phyloP scores from a whole-genome alignment of 1,284 basidiomycete species.

The Ustilago loliicola region DNA sequence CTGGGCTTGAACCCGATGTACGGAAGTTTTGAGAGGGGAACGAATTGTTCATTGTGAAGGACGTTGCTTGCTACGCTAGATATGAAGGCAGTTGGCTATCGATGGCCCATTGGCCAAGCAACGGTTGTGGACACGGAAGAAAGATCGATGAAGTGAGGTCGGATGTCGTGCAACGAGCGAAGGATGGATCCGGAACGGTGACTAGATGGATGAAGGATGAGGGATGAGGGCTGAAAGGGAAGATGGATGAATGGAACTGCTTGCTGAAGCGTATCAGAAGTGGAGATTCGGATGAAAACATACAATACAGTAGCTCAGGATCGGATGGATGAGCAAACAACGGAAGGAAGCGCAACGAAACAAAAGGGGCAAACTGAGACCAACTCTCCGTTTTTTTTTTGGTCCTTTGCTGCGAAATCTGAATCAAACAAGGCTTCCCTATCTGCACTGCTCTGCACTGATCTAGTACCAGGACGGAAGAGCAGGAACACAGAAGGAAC shows the following conservation, averaged over 20 bases:
- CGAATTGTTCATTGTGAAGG: constrained; percentile 33
- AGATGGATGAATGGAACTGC: not conserved
- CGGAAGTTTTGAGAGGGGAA: constrained; percentile 26
- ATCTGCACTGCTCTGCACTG: not conserved
- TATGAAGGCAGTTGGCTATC: not conserved
- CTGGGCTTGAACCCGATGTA: constrained; percentile 14
- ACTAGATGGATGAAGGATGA: not conserved
- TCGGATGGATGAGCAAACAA: too few relatives aligned
- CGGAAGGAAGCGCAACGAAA: not conserved
- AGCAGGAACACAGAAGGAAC: constrained; percentile 2
- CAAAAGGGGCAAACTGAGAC: constrained; percentile 7
- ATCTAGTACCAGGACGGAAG: too few relatives aligned
- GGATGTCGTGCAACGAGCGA: not conserved
- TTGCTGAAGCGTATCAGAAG: not conserved
- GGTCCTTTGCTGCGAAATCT: not conserved
- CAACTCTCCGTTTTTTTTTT: constrained; percentile 12
- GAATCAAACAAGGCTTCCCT: constrained; percentile 2
- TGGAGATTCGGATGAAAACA: not conserved
- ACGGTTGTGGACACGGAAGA: not conserved
- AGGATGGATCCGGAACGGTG: not conserved
- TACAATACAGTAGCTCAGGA: too few relatives aligned
- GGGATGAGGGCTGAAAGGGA: not conserved
- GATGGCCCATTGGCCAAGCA: not conserved
- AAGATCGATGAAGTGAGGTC: not conserved
- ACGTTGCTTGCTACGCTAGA: not conserved